Evolutionary conservation across 805 yeast species (phyloP), one percentile per base, ranked within the genome.

Genomic region (Kazachstania bromeliacearum): DNA sequence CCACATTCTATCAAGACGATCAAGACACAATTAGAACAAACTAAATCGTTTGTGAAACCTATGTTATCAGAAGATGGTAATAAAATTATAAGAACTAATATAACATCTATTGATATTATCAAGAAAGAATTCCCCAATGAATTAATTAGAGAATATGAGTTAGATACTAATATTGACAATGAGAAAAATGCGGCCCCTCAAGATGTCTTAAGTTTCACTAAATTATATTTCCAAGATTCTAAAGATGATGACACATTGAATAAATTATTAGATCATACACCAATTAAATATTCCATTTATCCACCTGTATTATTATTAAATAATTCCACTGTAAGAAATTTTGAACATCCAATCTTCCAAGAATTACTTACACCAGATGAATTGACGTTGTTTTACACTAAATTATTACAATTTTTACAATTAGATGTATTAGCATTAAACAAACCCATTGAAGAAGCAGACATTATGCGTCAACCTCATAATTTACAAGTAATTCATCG

Each of bases 401-500:
- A 41, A 5, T 39, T 67, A 39, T 35, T 59, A 31, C 5, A 25
- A 5, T 24, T 24, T 13, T 28, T 44, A 20, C 9, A 40, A 3
- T 37, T 58, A 28, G 72, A 85, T 0, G 88, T 82, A 45, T 55
- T 82, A 4, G 94, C 94, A 0, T 56, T 75, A 4, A 84, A 85
- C 45, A 71, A 67, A 40, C 92, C 94, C 0, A 83, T 85, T 10
- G 50, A 59, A 2, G 68, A 66, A 33, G 45, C 60, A 3, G 83
- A 79, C 44, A 55, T 60, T 4, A 69, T 77, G 68, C 60, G 95
- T 28, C 55, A 79, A 22, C 95, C 95, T 0, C 62, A 71, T 40
- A 68, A 75, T 33, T 57, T 85, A 4, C 42, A 59, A 0, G 79
- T 84, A 0, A 33, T 85, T 2, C 64, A 65, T 47, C 17, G 28